A percentile compares a stretch with the other conserved stretches of the same genome.
These are phyloP conservation scores for Globisporangium emineosum DNA, from an alignment of 352 stramenopile species.

Conservation along the genomic window DNA sequence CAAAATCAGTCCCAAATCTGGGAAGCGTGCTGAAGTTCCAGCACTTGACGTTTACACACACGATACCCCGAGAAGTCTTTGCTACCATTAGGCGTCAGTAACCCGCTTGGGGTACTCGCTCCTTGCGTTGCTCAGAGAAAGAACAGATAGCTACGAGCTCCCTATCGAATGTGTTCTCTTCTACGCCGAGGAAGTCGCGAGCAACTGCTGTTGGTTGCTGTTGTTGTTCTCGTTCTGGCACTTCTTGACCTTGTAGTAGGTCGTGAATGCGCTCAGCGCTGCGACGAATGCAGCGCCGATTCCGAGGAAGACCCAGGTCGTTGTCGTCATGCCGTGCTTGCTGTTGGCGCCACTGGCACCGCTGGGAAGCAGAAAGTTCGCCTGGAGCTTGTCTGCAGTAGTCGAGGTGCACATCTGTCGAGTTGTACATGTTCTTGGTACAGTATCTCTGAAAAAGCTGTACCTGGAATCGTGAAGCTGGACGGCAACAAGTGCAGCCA, in stretches of 20 bases:
- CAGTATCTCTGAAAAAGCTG: no score
- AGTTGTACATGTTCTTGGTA: background rate
- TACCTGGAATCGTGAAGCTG: no score
- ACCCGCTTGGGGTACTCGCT: no score
- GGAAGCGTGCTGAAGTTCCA: no score
- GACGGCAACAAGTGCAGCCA: no score
- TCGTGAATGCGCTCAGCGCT: background rate
- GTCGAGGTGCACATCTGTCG: background rate
- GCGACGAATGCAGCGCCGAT: background rate
- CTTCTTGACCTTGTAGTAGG: background rate
- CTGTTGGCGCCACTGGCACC: background rate
- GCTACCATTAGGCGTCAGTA: no score
- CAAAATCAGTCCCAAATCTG: no score
- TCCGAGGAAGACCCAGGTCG: background rate
- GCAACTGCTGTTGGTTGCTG: background rate
- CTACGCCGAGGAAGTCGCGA: background rate
- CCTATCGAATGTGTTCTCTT: no score
- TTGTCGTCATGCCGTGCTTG: background rate
- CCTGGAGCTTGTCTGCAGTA: background rate
- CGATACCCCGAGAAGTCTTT: no score
- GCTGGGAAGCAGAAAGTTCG: background rate
- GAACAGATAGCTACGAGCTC: no score
- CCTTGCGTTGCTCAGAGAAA: no score
- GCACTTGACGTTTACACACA: no score
- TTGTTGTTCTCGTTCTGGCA: background rate